Evolutionary conservation across 176 grass and related monocot species (phyloP).

Genomic region (Poa pratensis): DNA sequence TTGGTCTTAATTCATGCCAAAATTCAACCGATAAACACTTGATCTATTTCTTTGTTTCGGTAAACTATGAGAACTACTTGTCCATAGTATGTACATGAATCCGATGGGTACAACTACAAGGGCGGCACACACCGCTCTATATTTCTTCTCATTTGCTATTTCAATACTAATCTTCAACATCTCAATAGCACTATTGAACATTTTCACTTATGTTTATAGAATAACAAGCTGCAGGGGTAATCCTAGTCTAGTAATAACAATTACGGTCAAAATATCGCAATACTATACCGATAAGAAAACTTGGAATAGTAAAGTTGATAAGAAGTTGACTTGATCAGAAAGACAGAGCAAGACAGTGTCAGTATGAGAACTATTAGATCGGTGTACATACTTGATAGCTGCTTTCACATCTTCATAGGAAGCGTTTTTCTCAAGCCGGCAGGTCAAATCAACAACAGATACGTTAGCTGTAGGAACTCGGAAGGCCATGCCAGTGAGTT

Average conservation of each 20-base stretch:
- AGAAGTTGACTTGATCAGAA: constrained; percentile 10
- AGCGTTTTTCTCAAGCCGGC: constrained; percentile 73
- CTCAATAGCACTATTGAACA: not conserved
- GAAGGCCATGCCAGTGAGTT: constrained; percentile 87
- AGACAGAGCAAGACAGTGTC: not conserved
- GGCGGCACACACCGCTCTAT: not conserved
- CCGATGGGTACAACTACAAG: not conserved
- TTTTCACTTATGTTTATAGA: not conserved
- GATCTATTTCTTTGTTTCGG: not conserved
- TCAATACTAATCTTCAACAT: constrained; percentile 9
- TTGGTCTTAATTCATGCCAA: not conserved
- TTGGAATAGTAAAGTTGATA: not conserved
- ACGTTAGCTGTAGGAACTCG: constrained; percentile 82
- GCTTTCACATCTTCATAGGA: constrained; percentile 88
- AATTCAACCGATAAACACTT: not conserved
- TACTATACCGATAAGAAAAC: not conserved
- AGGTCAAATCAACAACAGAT: constrained; percentile 80
- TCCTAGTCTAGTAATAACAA: not conserved
- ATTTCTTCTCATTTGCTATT: not conserved
- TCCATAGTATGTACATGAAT: not conserved
- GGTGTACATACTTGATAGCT: constrained; percentile 71
- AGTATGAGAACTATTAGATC: not conserved
- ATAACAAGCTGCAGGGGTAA: not conserved
- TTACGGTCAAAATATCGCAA: not conserved
- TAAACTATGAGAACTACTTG: not conserved